Evolutionary conservation across 140 eudicot genomes (phyloP).

Genomic region (Erigeron philadelphicus): DNA sequence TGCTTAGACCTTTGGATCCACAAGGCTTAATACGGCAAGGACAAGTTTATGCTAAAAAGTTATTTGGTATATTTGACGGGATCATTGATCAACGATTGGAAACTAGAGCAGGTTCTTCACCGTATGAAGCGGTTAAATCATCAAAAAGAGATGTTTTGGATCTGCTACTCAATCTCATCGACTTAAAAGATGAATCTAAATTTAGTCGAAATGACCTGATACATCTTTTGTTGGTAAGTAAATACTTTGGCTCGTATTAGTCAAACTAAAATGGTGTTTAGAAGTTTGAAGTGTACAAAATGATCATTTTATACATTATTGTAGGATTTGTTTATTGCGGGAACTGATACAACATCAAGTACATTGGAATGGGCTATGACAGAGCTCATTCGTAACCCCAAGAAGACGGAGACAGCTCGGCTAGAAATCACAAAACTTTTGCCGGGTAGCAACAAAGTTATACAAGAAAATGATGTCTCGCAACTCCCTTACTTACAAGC

Average conservation of each 20-base stretch:
- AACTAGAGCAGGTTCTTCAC: not conserved
- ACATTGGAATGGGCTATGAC: constrained; percentile 10
- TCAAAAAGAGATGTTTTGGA: constrained; percentile 1
- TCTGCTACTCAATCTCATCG: not conserved
- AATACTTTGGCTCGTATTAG: not conserved
- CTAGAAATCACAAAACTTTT: not conserved
- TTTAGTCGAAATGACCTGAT: constrained; percentile 6
- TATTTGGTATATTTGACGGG: constrained; percentile 3
- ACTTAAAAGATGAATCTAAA: not conserved
- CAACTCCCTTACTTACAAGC: constrained; percentile 2
- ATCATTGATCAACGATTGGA: constrained; percentile 6
- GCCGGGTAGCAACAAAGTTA: not conserved
- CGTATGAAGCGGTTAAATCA: not conserved
- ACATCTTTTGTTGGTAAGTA: constrained; percentile 15
- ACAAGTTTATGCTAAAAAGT: not conserved
- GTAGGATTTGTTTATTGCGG: constrained; percentile 6
- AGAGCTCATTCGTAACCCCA: constrained; percentile 1
- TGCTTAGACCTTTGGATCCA: constrained; percentile 1
- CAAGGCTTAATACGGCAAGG: not conserved
- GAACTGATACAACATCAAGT: constrained; percentile 8
- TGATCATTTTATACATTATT: not conserved
- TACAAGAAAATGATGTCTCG: not conserved
- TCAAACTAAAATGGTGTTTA: too few relatives aligned
- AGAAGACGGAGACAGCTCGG: not conserved
- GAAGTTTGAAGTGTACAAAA: too few relatives aligned